phyloP scores from a whole-genome alignment of 2,329 filamentous ascomycete genomes.

The Rutstroemia sp. region DNA sequence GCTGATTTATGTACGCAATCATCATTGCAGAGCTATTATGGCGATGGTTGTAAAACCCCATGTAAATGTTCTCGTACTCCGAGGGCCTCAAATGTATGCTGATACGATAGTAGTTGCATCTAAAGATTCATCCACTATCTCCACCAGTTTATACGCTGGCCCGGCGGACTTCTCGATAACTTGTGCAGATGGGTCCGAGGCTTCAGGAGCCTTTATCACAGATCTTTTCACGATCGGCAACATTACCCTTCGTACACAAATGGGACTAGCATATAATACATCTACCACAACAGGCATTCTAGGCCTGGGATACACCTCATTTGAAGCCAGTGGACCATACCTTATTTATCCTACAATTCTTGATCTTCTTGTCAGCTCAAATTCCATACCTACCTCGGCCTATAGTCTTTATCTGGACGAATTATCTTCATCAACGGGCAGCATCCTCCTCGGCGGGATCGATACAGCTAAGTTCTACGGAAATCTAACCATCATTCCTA shows the following conservation, averaged over 20 bases:
- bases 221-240: slow-evolving; percentile 34
- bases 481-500: slow-evolving; percentile 21
- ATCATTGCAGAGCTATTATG: slow-evolving; percentile 19
- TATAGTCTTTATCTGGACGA: slow-evolving; percentile 30
- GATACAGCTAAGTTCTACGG: slow-evolving; percentile 39
- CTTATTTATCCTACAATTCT: slow-evolving; percentile 29
- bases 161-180: slow-evolving; percentile 43
- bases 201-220: slow-evolving; percentile 47
- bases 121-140: background rate
- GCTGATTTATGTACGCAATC: slow-evolving; percentile 17
- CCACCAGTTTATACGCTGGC: background rate
- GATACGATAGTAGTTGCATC: background rate
- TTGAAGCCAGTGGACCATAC: slow-evolving; percentile 35
- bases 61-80: slow-evolving; percentile 33
- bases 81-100: background rate
- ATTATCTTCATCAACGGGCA: slow-evolving; percentile 23
- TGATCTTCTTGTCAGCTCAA: slow-evolving; percentile 32
- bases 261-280: slow-evolving; percentile 44
- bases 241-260: slow-evolving; percentile 39
- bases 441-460: slow-evolving; percentile 38
- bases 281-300: slow-evolving; percentile 46
- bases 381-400: slow-evolving; percentile 36
- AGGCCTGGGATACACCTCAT: slow-evolving; percentile 46
- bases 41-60: slow-evolving; percentile 32
- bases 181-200: slow-evolving; percentile 49